Base-by-base conservation (phyloP, 352 stramenopile species). In the Phytophthora quininea region DNA sequence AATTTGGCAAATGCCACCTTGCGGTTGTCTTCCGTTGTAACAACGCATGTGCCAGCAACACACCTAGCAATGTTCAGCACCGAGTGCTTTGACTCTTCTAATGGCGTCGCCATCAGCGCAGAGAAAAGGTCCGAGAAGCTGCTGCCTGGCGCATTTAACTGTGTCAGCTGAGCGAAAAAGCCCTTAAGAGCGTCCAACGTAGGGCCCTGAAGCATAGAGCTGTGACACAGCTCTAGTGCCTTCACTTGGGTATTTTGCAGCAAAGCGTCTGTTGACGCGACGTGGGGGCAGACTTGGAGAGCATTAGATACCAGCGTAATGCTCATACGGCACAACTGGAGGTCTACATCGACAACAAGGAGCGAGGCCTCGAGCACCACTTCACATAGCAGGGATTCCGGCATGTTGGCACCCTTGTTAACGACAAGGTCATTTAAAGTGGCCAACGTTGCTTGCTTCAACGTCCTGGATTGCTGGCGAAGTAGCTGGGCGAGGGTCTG, bases 321-420 rank as follows among this genome's bases (percentile, higher is more conserved):
- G 38, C 92, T 90, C 42, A 99, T 87, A 63, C 98, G 93, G 58
- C 95, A 98, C 37, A 99, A 72, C 71, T 99, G 97, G 14, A 99
- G 77, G 71, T 99, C 98, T n/a, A 86, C 91, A 73, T 99, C 97
- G 11, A 91, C 82, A 51, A 99, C 86, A 11, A 99, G 85, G 33
- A 80, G 59, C 12, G 96, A 91, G 11, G 95, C 76, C 68, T 99
- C 97, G 14, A 88, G 76, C 7, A 99, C 77, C 6, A 99, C 86
- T 31, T 92, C 87, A 12, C 84, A 88, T 54, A 98, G 92, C 40
- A 98, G 76, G n/a, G 80, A 65, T 19, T 84, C 74, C 30, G 84
- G 71, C 59, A 98, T 86, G 12, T 76, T 73, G 31, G 64, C 71
- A 40, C 85, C 89, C 59, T 92, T 90, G 65, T 92, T 77, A 15